Evolutionary conservation across 441 rosid genomes (phyloP).

Genomic region (Gossypium schwendimanii): DNA sequence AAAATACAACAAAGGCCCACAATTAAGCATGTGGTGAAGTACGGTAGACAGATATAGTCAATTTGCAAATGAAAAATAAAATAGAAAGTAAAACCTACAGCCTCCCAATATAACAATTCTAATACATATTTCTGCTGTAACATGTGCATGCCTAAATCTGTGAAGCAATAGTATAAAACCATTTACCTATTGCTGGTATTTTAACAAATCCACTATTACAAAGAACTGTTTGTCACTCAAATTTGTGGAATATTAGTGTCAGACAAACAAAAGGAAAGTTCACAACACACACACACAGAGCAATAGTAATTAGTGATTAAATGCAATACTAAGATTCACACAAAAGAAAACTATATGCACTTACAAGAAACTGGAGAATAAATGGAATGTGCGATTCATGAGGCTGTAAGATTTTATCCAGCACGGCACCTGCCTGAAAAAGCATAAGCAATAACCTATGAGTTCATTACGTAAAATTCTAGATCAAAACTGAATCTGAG

Average conservation of each 20-base stretch:
- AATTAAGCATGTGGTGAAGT: background rate
- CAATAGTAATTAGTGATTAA: background rate
- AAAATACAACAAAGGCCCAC: background rate
- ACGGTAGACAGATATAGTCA: background rate
- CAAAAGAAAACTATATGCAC: background rate
- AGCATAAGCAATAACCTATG: background rate
- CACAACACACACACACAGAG: background rate
- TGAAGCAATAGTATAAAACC: background rate
- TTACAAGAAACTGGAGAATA: slow-evolving; percentile 90
- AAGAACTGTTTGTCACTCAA: background rate
- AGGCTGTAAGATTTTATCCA: slow-evolving; percentile 78
- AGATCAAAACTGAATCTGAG: background rate
- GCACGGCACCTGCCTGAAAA: slow-evolving; percentile 71
- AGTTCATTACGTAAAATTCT: background rate
- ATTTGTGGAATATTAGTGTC: background rate
- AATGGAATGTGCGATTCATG: slow-evolving; percentile 92
- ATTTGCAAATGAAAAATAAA: background rate
- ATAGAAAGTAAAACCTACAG: background rate
- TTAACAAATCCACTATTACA: background rate
- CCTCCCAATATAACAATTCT: background rate
- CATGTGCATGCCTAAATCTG: background rate
- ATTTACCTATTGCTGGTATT: background rate
- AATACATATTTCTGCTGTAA: background rate
- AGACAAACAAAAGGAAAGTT: background rate
- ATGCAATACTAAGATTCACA: background rate